Evolutionary conservation across 495 filamentous ascomycete genomes (phyloP).

Genomic region (Tuber aestivum): DNA sequence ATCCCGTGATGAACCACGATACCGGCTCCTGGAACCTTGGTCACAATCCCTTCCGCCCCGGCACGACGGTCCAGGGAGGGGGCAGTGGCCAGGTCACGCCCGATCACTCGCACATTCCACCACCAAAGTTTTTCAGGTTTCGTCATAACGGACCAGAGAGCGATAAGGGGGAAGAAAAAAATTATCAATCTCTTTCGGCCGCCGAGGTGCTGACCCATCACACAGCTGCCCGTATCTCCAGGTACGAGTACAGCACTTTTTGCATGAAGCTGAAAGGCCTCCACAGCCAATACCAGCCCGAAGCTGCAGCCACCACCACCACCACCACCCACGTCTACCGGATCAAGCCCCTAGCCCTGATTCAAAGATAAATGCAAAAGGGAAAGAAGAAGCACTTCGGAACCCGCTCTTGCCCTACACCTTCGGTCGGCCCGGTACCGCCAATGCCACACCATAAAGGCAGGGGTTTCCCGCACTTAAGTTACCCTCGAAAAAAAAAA

Average conservation of each 20-base stretch:
- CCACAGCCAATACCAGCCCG: neutral
- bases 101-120: neutral
- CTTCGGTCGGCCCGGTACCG: too few relatives aligned
- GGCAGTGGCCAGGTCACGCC: neutral
- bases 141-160: neutral
- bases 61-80: neutral
- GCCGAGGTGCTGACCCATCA: neutral
- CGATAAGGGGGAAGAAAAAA: neutral
- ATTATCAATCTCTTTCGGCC: neutral
- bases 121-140: neutral
- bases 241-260: too few relatives aligned
- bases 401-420: neutral
- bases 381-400: neutral
- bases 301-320: neutral
- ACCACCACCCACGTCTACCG: constrained; percentile 12
- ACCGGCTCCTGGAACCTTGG: neutral
- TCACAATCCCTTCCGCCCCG: neutral
- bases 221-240: neutral
- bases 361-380: neutral
- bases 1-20: neutral
- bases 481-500: neutral
- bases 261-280: neutral
- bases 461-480: neutral
- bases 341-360: neutral
- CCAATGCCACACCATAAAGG: neutral